Evolutionary conservation across 495 filamentous ascomycete genomes (phyloP).

Genomic region (Penicillium turbatum): DNA sequence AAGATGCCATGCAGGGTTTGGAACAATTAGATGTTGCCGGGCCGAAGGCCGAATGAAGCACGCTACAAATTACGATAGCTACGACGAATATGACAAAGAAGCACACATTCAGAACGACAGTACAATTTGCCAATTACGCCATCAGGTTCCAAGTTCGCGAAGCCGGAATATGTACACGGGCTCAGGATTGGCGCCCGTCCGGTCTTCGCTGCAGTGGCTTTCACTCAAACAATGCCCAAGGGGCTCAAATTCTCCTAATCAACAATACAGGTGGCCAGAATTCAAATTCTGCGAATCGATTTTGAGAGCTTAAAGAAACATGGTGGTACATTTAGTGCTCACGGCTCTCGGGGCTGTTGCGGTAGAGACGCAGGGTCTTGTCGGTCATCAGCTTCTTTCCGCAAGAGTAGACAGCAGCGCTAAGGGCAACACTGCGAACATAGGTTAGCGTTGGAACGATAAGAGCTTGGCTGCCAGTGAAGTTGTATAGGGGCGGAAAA

Average conservation of each 20-base stretch:
- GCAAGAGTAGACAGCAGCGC: conserved; percentile 75
- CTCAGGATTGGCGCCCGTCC: conserved; percentile 29
- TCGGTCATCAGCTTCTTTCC: conserved; percentile 76
- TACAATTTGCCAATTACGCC: conserved; percentile 33
- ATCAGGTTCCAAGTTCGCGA: conserved; percentile 28
- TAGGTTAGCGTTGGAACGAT: conserved; percentile 22
- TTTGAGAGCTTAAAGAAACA: conserved; percentile 33
- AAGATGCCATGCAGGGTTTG: conserved; percentile 93
- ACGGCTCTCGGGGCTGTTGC: conserved; percentile 47
- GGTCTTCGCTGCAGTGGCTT: conserved; percentile 12
- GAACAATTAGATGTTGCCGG: conserved; percentile 92
- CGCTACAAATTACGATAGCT: conserved; percentile 15
- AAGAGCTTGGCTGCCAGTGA: conserved; percentile 1
- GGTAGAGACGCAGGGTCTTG: conserved; percentile 80
- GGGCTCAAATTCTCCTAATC: conserved; percentile 27
- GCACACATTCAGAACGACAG: conserved; percentile 9
- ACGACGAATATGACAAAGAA: conserved; percentile 27
- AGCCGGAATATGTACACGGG: conserved; percentile 42
- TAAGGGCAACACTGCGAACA: conserved; percentile 54
- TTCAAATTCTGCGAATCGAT: conserved; percentile 31
- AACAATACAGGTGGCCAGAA: conserved; percentile 36
- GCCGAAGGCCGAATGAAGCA: conserved; percentile 68
- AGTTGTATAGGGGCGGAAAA: conserved; percentile 11
- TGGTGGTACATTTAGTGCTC: conserved; percentile 46
- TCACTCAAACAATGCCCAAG: conserved; percentile 15